Base-by-base conservation (phyloP, 305 asterid species). In the Salvia sclarea region DNA sequence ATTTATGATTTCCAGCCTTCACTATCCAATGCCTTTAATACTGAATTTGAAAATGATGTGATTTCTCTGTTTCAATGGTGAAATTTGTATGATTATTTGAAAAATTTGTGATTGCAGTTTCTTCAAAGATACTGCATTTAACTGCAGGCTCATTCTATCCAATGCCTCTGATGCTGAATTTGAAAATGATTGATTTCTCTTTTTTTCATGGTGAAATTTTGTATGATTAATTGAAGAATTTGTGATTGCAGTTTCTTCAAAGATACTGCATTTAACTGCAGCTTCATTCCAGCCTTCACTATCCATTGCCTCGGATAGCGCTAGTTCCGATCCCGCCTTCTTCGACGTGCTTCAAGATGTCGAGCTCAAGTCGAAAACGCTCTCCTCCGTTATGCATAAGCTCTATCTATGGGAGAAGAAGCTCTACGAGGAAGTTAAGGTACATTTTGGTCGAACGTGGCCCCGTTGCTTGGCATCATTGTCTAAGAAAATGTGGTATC, bases 361-460 rank as follows among this genome's bases (percentile, higher is more conserved):
- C 73, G 84, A 79, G 62, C 75, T 81, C 64, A 86, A 89, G 84
- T 80, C 95, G 40, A 85, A 66, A 75, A 89, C 69, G 64, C 91
- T 94, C 70, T 94, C 99, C 31, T 94, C 98, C 54, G 85, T 88
- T 7, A 81, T 94, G 77, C 97, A 86, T 44, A 91, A 89, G 82
- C 78, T 94, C 50, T 76, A 81, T 78, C 88, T 94, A 25, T 94
- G 99, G 99, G 99, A 94, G 92, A 94, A 88, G 79, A 94, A 94
- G 67, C 80, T 94, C 75, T 85, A 79, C 72, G 96, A 94, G 69
- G 99, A 94, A 80, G 99, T 94, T 21, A 94, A 91, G 99, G 99
- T 94, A 79, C 14, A 43, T 2, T 40, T 35, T 12, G 13, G n/a
- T n/a, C n/a, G n/a, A n/a, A n/a, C n/a, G n/a, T n/a, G n/a, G n/a